Evolutionary conservation across 2,329 filamentous ascomycete species (phyloP), one percentile per base, ranked within the genome.

Genomic region (Aspergillus glaucus): DNA sequence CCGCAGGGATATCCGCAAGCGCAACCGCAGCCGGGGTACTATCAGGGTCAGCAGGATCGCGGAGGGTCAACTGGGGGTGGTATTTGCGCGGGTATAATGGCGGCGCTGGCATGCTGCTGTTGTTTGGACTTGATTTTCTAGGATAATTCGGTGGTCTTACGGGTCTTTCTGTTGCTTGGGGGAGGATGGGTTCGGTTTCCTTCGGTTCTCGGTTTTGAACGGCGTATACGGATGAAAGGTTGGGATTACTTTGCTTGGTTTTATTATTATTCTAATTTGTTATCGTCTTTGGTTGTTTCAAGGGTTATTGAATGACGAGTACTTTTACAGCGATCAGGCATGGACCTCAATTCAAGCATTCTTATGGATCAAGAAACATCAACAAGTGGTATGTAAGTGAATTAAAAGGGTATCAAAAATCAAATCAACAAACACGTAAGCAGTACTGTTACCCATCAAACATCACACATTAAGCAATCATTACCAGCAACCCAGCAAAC

Each of bases 91-190:
- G 74, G 73, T 60, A 62, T 77, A 14, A 58, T 75, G 55, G 73
- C 70, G 43, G 73, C 70, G 15, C 46, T 75, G 48, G 74, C 74
- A 7, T 75, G 73, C 54, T 77, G 74, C 56, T 77, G 74, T 58
- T 77, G 74, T 60, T 66, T 76, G 63, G 74, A 76, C 62, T 67
- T 72, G 44, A 55, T 74, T 46, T 74, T 73, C 49, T 72, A 67
- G 46, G 21, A 22, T 22, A 3, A 22, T 22, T 22, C 22, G 22
- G 22, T 22, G 6, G 15, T 7, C 19, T 17, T n/a, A 36, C 34
- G 6, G 34, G 34, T 30, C 9, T 12, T 30, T 30, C 5, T 30
- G 26, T 28, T 9, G 26, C 9, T 28, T n/a, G n/a, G 34, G 14
- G 34, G 5, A 37, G 26, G 26, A 28, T 28, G 26, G 26, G 26